Base-by-base conservation (phyloP, 2,329 filamentous ascomycete genomes). In the Pezicula rhizophila region DNA sequence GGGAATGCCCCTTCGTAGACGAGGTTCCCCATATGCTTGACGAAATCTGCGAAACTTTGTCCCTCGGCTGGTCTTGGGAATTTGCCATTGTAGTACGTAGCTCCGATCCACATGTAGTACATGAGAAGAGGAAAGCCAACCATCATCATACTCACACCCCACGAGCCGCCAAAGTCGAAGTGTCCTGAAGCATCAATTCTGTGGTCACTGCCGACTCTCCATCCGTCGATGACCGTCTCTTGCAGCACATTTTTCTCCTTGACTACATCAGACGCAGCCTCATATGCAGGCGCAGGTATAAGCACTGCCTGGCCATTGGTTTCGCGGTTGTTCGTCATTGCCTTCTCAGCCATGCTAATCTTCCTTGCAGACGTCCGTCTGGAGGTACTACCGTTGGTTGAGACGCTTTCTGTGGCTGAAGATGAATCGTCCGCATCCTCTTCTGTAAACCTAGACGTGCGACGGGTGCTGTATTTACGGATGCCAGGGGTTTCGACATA, bases 51-150 rank as follows among this genome's bases (percentile, higher is more conserved):
- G 65, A 80, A 80, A 58, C 76, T 83, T 73, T 95, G 78, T 38
- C 79, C 86, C 39, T 79, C 66, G 2, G 71, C 70, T 1, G 82
- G 87, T 39, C 73, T 70, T 14, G 93, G 93, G 45, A 95, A 75
- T 55, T 87, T 83, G 59, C 92, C 92, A 64, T 89, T 75, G 71
- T 96, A 99, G 72, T 92, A 96, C 44, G 85, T 91, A 31, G 92
- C 87, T 45, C 93, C 93, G 68, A 95, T 84, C 91, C 91, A 97
- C 91, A 99, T 96, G 73, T 96, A 97, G 79, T 89, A 96, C 92
- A 97, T 97, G 60, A 99, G 78, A 34, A 84, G 54, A n/a, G 93
- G 93, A 70, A 97, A 99, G 41, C 86, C 82, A 54, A 90, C 77
- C 89, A 97, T 97, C 80, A 96, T 90, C 57, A 79, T 74, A 14